These are phyloP conservation scores for Pseudonitzschia pungens DNA, from an alignment of 108 stramenopile genomes.

Conservation along the genomic window DNA sequence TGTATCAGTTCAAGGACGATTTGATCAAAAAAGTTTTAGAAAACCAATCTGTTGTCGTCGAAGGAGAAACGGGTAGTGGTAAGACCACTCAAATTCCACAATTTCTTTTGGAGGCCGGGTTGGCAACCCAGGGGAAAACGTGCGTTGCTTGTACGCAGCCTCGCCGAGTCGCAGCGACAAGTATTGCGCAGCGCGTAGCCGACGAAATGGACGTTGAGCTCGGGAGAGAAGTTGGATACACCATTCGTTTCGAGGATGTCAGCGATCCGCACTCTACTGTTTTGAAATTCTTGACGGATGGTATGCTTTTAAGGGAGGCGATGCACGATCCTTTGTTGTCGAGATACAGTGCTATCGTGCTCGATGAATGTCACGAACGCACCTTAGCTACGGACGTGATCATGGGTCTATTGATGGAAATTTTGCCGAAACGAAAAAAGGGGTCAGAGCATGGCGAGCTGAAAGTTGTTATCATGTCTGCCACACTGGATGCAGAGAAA, in stretches of 20 bases:
- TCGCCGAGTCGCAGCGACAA: conserved; percentile 97
- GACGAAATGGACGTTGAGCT: conserved; percentile 99
- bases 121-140: conserved; percentile 58
- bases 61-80: conserved; percentile 93
- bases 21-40: conserved; percentile 83
- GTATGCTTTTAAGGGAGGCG: conserved; percentile 93
- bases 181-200: conserved; percentile 95
- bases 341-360: conserved; percentile 90
- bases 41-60: conserved; percentile 93
- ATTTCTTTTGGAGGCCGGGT: conserved; percentile 89
- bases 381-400: conserved; percentile 98
- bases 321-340: conserved; percentile 95
- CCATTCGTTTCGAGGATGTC: conserved; percentile 98
- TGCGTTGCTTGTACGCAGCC: conserved; percentile 99
- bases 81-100: conserved; percentile 89
- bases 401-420: conserved; percentile 97
- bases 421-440: conserved; percentile 81
- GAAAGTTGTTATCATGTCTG: conserved; percentile 97
- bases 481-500: conserved; percentile 97
- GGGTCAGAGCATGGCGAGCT: conserved; percentile 81
- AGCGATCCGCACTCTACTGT: conserved; percentile 71
- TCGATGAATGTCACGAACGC: conserved; percentile 99
- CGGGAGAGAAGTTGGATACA: conserved; percentile 97
- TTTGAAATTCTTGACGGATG: conserved; percentile 95
- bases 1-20: conserved; percentile 93